A percentile compares a stretch with the other conserved stretches of the same genome.
Evolutionary conservation across 2,329 filamentous ascomycete species (phyloP).

Genomic region (Podosphaera fusca): DNA sequence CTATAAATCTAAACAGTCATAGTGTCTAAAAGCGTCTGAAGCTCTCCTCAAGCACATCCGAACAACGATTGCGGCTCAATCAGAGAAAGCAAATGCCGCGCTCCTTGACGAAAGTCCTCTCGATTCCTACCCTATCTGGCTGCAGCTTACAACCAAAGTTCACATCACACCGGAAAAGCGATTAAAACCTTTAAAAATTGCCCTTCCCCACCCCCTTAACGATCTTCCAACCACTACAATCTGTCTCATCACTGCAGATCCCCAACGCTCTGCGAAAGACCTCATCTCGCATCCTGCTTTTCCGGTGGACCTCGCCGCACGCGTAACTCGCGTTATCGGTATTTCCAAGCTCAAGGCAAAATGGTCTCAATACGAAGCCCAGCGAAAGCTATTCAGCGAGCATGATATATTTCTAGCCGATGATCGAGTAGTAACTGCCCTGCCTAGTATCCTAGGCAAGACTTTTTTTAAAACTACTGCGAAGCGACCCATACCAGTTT

Average conservation of each 20-base stretch:
- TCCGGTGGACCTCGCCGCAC: constrained; percentile 39
- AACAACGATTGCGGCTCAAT: constrained; percentile 26
- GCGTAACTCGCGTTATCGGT: constrained; percentile 58
- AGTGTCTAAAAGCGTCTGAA: constrained; percentile 39
- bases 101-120: constrained; percentile 1
- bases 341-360: constrained; percentile 69
- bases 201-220: constrained; percentile 55
- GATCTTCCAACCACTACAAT: constrained; percentile 42
- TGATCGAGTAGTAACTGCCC: constrained; percentile 51
- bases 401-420: constrained; percentile 91
- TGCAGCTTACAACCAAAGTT: constrained; percentile 40
- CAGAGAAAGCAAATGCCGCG: constrained; percentile 1
- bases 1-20: neutral
- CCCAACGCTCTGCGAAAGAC: constrained; percentile 77
- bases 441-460: constrained; percentile 68
- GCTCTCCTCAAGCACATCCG: constrained; percentile 39
- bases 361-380: constrained; percentile 71
- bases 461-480: constrained; percentile 65
- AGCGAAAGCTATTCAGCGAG: constrained; percentile 60
- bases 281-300: constrained; percentile 53
- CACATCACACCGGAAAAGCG: constrained; percentile 49
- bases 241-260: constrained; percentile 66
- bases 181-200: constrained; percentile 66
- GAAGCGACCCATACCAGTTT: constrained; percentile 74
- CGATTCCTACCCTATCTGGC: constrained; percentile 31